phyloP scores from a whole-genome alignment of 2,329 filamentous ascomycete genomes.

The Verticillium alfalfae region DNA sequence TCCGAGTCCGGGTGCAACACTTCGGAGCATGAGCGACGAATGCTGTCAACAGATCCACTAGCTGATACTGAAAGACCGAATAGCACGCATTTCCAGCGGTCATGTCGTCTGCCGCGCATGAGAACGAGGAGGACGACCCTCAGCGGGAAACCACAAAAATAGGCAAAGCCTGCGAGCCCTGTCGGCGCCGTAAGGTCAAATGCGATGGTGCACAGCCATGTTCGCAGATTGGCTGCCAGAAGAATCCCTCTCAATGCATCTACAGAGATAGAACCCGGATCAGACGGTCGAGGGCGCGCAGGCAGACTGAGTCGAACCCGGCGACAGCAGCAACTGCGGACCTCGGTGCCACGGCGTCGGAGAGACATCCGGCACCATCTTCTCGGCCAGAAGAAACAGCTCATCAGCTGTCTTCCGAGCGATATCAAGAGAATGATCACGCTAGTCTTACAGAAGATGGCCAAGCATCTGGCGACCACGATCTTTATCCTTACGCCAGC shows the following conservation, averaged over 20 bases:
- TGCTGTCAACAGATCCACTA: too few species aligned
- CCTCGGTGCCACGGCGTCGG: too few species aligned
- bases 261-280: constrained; percentile 12
- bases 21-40: too few species aligned
- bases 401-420: too few species aligned
- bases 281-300: constrained; percentile 21
- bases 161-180: constrained; percentile 15
- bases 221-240: constrained; percentile 5
- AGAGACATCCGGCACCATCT: too few species aligned
- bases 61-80: too few species aligned
- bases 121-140: too few species aligned
- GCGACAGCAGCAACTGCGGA: constrained; percentile 3
- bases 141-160: constrained; percentile 4
- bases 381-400: too few species aligned
- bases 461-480: constrained; percentile 20
- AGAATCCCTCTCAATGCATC: constrained; percentile 9
- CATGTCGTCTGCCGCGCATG: too few species aligned
- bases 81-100: too few species aligned
- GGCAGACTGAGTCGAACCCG: constrained; percentile 29
- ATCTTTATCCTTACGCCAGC: constrained; percentile 9
- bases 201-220: constrained; percentile 13
- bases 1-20: too few species aligned
- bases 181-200: constrained; percentile 13
- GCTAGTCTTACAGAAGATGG: constrained; percentile 19
- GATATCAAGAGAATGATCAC: neutral